These are phyloP conservation scores for Lepiota brunneoincarnata DNA, from an alignment of 768 basidiomycete species.

Conservation along the genomic window DNA sequence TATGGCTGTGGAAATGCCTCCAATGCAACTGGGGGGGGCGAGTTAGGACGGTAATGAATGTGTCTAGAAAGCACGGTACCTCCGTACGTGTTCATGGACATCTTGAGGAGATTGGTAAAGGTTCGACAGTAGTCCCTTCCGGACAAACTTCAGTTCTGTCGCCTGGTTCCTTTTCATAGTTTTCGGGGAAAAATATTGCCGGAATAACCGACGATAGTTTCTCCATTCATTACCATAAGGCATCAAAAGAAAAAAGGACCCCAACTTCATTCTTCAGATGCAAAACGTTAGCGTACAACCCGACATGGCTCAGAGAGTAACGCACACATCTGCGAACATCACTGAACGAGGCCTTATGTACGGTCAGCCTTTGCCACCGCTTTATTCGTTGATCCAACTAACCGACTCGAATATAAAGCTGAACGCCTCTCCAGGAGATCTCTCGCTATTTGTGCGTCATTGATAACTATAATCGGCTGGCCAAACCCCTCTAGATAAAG, in stretches of 20 bases:
- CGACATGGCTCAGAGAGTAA: too few relatives aligned
- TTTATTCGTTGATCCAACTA: background rate
- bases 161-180: slow-evolving; percentile 5
- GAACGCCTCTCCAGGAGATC: slow-evolving; percentile 27
- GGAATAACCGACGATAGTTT: slow-evolving; percentile 13
- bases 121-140: slow-evolving; percentile 9
- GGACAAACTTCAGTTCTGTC: slow-evolving; percentile 3
- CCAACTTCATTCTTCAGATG: slow-evolving; percentile 4
- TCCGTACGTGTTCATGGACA: slow-evolving; percentile 3
- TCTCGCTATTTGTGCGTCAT: slow-evolving; percentile 21
- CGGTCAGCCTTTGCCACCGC: background rate
- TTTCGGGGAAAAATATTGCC: slow-evolving; percentile 11
- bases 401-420: slow-evolving; percentile 24
- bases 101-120: slow-evolving; percentile 5
- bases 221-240: slow-evolving; percentile 14
- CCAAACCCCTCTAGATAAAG: slow-evolving; percentile 26
- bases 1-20: slow-evolving; percentile 11
- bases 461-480: slow-evolving; percentile 23
- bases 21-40: background rate
- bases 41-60: background rate
- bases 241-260: slow-evolving; percentile 10
- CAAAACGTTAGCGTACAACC: background rate
- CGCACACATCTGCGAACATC: slow-evolving; percentile 11
- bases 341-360: background rate
- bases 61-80: background rate